A percentile compares a stretch with the other conserved stretches of the same genome.
phyloP scores from a whole-genome alignment of 2,329 filamentous ascomycete species.

The Onygenales sp. region DNA sequence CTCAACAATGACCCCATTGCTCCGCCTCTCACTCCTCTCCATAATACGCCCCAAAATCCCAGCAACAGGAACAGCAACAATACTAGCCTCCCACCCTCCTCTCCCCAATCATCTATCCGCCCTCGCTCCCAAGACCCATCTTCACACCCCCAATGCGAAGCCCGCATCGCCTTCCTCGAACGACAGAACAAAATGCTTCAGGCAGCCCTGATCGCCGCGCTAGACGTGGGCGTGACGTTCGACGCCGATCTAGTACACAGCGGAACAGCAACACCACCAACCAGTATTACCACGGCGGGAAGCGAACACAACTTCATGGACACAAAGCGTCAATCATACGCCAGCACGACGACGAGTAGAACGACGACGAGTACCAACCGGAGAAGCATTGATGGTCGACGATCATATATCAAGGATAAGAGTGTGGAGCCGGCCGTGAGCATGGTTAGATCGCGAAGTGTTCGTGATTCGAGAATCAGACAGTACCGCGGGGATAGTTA shows the following conservation, averaged over 20 bases:
- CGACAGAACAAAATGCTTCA: slow-evolving; percentile 35
- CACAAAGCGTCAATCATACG: background rate
- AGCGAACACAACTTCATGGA: background rate
- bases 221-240: slow-evolving; percentile 27
- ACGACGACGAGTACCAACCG: background rate
- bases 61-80: slow-evolving; percentile 1
- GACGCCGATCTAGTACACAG: slow-evolving; percentile 13
- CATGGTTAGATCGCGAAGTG: background rate
- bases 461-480: background rate
- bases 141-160: slow-evolving; percentile 22
- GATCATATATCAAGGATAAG: background rate
- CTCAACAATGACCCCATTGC: background rate
- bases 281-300: background rate
- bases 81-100: slow-evolving; percentile 11
- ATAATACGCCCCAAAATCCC: background rate
- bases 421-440: background rate
- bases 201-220: slow-evolving; percentile 30
- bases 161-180: slow-evolving; percentile 29
- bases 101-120: slow-evolving; percentile 4
- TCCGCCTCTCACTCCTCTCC: slow-evolving; percentile 6
- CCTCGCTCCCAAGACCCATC: slow-evolving; percentile 9
- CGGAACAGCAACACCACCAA: background rate
- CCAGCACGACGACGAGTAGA: background rate
- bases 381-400: background rate
- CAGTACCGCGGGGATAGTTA: background rate